A percentile compares a stretch with the other conserved stretches of the same genome.
These are phyloP conservation scores for Ophiosphaerella herpotricha DNA, from an alignment of 2,329 filamentous ascomycete species.

Conservation along the genomic window DNA sequence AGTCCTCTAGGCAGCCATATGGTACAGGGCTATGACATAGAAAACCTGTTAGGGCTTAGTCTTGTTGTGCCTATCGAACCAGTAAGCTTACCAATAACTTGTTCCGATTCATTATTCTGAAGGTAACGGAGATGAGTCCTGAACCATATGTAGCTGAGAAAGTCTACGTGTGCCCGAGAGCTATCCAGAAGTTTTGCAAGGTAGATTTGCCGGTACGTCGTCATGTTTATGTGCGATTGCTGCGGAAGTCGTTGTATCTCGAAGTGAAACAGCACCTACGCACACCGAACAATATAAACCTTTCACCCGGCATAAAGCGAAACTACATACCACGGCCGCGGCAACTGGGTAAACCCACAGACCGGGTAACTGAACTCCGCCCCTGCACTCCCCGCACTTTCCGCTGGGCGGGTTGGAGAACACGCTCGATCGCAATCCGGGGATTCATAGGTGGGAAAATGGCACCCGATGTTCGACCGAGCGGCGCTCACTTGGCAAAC, in stretches of 20 bases:
- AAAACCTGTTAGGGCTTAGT: conserved; percentile 4
- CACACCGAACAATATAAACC: not conserved
- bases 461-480: conserved; percentile 2
- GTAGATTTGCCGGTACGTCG: conserved; percentile 4
- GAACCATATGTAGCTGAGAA: conserved; percentile 10
- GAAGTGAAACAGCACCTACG: too few species aligned
- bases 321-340: not conserved
- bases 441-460: conserved; percentile 20
- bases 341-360: not conserved
- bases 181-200: conserved; percentile 10
- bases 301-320: not conserved
- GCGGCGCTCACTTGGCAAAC: conserved; percentile 15
- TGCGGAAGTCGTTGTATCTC: too few species aligned
- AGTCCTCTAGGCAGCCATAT: conserved; percentile 5
- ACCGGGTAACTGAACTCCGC: not conserved
- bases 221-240: conserved; percentile 1
- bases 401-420: conserved; percentile 1
- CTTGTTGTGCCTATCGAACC: not conserved
- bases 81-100: conserved; percentile 7
- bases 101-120: conserved; percentile 1
- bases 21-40: conserved; percentile 4
- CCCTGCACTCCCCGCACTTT: conserved; percentile 2
- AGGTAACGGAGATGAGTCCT: conserved; percentile 7
- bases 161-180: conserved; percentile 8
- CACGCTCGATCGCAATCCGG: not conserved